phyloP scores from a whole-genome alignment of 148 eudicot genomes.

The Silene latifolia region DNA sequence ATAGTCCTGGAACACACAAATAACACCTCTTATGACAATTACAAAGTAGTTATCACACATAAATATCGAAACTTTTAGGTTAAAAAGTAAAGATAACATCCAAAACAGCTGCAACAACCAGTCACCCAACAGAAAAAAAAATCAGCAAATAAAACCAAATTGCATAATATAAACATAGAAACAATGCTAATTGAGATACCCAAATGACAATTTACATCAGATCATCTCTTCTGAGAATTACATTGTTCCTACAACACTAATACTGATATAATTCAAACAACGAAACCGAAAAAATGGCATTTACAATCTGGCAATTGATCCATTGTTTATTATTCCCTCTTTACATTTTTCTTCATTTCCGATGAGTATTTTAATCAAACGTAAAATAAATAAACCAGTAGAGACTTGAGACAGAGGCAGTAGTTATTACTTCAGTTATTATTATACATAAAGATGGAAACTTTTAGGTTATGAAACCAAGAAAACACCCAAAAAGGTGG shows the following conservation, averaged over 20 bases:
- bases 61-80: slow-evolving; percentile 25
- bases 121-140: not conserved
- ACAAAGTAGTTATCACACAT: slow-evolving; percentile 4
- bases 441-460: slow-evolving; percentile 7
- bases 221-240: not conserved
- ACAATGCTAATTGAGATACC: not conserved
- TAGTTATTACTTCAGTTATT: too few relatives aligned
- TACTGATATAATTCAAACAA: too few relatives aligned
- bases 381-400: too few relatives aligned
- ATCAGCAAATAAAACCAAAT: not conserved
- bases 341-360: too few relatives aligned
- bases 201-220: not conserved
- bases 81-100: slow-evolving; percentile 16
- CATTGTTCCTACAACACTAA: not conserved
- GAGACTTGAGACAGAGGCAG: too few relatives aligned
- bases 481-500: slow-evolving; percentile 13
- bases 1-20: slow-evolving; percentile 56
- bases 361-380: too few relatives aligned
- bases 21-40: not conserved
- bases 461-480: slow-evolving; percentile 24
- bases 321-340: too few relatives aligned
- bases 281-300: too few relatives aligned
- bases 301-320: too few relatives aligned
- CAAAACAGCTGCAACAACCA: slow-evolving; percentile 25
- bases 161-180: not conserved